Evolutionary conservation across 1,139 yeast genomes (phyloP), one percentile per base, ranked within the genome.

Genomic region (Sugiyamaella xylanicola): DNA sequence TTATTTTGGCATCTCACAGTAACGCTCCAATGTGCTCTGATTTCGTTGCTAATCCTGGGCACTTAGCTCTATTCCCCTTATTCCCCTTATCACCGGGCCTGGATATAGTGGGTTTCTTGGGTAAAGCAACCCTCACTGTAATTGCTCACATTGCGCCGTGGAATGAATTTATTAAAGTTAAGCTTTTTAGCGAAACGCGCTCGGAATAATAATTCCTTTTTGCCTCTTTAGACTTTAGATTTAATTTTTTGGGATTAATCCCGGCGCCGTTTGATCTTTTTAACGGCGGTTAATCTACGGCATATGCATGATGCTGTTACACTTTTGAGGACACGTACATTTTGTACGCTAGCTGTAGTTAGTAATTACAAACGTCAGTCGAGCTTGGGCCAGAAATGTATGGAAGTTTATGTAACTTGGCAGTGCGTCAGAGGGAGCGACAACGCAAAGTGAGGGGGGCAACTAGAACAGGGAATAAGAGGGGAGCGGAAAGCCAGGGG

Each of bases 201-300:
- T 32, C 37, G 37, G 37, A 32, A 32, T 32, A 32, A 32, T 32
- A 32, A 32, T 32, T 32, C 37, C 37, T 32, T 32, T 32, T 32
- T 32, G 37, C 15, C 37, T 32, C 13, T 32, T 32, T 7, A 32
- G 15, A 8, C 4, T 32, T 32, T n/a, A 32, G 15, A 8, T 8
- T 32, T 32, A 8, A 32, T 4, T 32, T 32, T 32, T 32, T 32
- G 15, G 37, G 37, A n/a, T n/a, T 32, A 32, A 32, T 32, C 37
- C 37, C 15, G 15, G 15, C 37, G 37, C 37, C 37, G 37, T 32
- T 32, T 32, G 37, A 32, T 4, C 4, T 8, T 32, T 8, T 7
- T n/a, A 32, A n/a, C 29, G 29, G 29, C 29, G 29, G 29, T 25
- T 25, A 25, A 25, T 25, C 37, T 32, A 32, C 37, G 4, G 37